Evolutionary conservation across 805 yeast genomes (phyloP).

Genomic region (Candida parachauliodes): DNA sequence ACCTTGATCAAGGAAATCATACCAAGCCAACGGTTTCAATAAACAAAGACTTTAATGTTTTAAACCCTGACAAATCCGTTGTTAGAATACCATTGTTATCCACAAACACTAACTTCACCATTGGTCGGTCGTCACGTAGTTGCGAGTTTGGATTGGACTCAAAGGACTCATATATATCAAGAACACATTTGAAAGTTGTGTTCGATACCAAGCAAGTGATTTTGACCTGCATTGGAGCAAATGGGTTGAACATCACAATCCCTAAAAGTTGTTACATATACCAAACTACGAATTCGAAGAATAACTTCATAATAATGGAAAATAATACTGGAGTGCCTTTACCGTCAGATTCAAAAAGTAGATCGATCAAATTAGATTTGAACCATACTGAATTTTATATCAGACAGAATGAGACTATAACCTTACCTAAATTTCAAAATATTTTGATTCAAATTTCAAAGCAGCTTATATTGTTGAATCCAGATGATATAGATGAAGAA

Average conservation of each 20-base stretch:
- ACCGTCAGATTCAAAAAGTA: slow-evolving; percentile 9
- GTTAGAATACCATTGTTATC: slow-evolving; percentile 39
- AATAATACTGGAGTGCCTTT: slow-evolving; percentile 21
- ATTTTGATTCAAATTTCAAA: slow-evolving; percentile 70
- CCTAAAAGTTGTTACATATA: slow-evolving; percentile 45
- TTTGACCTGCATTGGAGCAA: slow-evolving; percentile 74
- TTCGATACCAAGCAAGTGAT: slow-evolving; percentile 43
- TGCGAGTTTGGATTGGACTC: slow-evolving; percentile 50
- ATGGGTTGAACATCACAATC: slow-evolving; percentile 68
- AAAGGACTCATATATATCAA: slow-evolving; percentile 56
- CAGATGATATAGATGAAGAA: slow-evolving; percentile 41
- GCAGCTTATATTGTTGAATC: slow-evolving; percentile 51
- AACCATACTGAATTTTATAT: slow-evolving; percentile 54
- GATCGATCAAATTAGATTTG: slow-evolving; percentile 37
- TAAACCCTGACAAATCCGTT: slow-evolving; percentile 30
- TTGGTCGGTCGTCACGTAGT: slow-evolving; percentile 69
- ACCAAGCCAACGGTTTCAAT: slow-evolving; percentile 13
- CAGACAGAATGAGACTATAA: slow-evolving; percentile 57
- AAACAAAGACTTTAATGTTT: slow-evolving; percentile 32
- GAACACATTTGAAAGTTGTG: slow-evolving; percentile 57
- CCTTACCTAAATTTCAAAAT: slow-evolving; percentile 60
- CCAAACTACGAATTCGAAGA: slow-evolving; percentile 16
- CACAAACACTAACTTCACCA: slow-evolving; percentile 33
- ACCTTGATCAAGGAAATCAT: slow-evolving; percentile 2
- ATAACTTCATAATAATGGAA: slow-evolving; percentile 22